phyloP scores from a whole-genome alignment of 2,329 filamentous ascomycete species.

The Trichoderma pleuroti region DNA sequence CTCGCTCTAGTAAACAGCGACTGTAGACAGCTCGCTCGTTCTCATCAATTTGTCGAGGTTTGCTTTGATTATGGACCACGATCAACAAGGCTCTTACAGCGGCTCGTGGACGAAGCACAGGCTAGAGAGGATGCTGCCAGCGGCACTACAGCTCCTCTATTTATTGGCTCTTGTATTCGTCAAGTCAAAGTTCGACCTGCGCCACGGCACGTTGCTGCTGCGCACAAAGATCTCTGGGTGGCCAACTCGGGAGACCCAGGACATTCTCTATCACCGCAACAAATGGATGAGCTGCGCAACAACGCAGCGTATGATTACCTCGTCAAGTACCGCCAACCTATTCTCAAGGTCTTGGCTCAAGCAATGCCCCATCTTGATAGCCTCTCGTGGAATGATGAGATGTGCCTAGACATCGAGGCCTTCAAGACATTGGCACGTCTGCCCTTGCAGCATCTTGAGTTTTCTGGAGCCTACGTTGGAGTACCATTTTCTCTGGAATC shows the following conservation, averaged over 20 bases:
- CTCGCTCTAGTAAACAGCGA: slow-evolving; percentile 24
- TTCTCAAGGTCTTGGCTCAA: not conserved
- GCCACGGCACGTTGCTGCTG: not conserved
- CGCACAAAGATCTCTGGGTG: not conserved
- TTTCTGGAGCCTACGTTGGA: not conserved
- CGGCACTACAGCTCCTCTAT: not conserved
- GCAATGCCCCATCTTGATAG: slow-evolving; percentile 20
- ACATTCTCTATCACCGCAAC: not conserved
- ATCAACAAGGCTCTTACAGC: not conserved
- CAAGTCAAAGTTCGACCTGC: not conserved
- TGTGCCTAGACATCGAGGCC: not conserved
- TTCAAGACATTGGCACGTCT: not conserved
- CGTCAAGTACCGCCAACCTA: not conserved
- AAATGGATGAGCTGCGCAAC: not conserved
- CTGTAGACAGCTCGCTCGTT: slow-evolving; percentile 20
- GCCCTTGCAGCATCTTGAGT: not conserved
- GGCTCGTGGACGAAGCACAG: not conserved
- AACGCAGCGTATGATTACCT: not conserved
- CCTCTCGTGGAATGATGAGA: slow-evolving; percentile 9
- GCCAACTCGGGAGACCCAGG: not conserved
- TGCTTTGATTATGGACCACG: slow-evolving; percentile 18
- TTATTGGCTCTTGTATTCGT: not conserved
- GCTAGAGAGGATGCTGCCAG: not conserved
- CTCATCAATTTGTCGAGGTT: slow-evolving; percentile 20
- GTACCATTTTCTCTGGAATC: not conserved